These are phyloP conservation scores for Fusarium veterinarium DNA, from an alignment of 2,329 filamentous ascomycete genomes.

Conservation along the genomic window DNA sequence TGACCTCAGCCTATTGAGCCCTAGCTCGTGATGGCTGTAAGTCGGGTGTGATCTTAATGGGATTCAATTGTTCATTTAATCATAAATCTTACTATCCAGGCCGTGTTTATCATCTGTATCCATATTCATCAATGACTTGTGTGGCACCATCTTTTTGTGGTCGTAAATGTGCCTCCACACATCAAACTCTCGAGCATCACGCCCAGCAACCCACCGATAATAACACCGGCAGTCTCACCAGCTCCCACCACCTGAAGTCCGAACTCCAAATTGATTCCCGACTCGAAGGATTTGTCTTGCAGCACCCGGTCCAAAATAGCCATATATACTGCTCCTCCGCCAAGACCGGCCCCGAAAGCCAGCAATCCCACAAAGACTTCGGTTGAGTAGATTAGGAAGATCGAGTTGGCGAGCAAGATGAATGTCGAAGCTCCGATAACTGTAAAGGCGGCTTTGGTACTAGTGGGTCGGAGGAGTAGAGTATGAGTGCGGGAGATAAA, in stretches of 20 bases:
- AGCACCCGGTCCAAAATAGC: slow-evolving; percentile 35
- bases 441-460: slow-evolving; percentile 10
- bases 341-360: slow-evolving; percentile 45
- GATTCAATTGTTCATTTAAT: background rate
- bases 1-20: too few relatives aligned
- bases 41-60: too few relatives aligned
- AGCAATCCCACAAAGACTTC: slow-evolving; percentile 40
- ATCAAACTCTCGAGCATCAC: slow-evolving; percentile 41
- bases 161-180: slow-evolving; percentile 27
- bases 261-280: slow-evolving; percentile 44
- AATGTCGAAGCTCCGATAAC: slow-evolving; percentile 14
- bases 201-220: slow-evolving; percentile 44
- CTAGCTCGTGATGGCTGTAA: too few relatives aligned
- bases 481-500: slow-evolving; percentile 43
- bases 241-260: slow-evolving; percentile 44
- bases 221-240: slow-evolving; percentile 46
- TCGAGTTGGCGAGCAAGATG: slow-evolving; percentile 36
- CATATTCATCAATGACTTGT: slow-evolving; percentile 17
- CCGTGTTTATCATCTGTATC: rapidly evolving
- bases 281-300: slow-evolving; percentile 30
- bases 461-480: slow-evolving; percentile 28
- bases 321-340: slow-evolving; percentile 47
- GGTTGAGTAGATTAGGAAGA: slow-evolving; percentile 38
- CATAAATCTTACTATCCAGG: background rate
- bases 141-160: slow-evolving; percentile 46